phyloP scores from a whole-genome alignment of 2,329 filamentous ascomycete species.

The Ophiocordyceps camponoti-leonardi region DNA sequence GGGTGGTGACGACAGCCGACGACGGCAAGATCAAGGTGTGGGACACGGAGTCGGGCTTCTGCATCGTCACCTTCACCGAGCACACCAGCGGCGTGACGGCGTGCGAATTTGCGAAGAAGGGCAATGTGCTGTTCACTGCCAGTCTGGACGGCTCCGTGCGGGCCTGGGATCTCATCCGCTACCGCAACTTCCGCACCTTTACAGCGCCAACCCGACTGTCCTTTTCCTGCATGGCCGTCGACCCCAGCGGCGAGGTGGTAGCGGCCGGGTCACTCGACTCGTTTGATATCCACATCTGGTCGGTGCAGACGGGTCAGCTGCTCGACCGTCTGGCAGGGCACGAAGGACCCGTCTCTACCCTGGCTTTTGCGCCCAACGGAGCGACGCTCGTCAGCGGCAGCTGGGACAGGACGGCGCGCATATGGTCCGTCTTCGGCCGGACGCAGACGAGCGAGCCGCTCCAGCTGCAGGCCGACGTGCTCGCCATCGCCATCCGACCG shows the following conservation, averaged over 20 bases:
- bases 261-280: conserved; percentile 91
- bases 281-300: conserved; percentile 97
- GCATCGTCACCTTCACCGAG: conserved; percentile 94
- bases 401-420: conserved; percentile 88
- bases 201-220: conserved; percentile 82
- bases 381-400: conserved; percentile 74
- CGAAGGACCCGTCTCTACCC: conserved; percentile 77
- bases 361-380: conserved; percentile 81
- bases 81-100: conserved; percentile 88
- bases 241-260: conserved; percentile 89
- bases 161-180: conserved; percentile 91
- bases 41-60: conserved; percentile 94
- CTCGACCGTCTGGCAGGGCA: conserved; percentile 83
- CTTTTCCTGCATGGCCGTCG: conserved; percentile 90
- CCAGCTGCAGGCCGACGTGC: conserved; percentile 78
- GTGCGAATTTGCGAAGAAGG: conserved; percentile 87
- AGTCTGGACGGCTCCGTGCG: conserved; percentile 87
- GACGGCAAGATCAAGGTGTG: conserved; percentile 98
- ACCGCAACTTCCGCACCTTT: conserved; percentile 94
- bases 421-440: conserved; percentile 90
- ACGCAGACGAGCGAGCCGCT: conserved; percentile 92
- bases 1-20: conserved; percentile 83
- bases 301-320: conserved; percentile 89
- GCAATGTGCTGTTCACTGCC: conserved; percentile 88
- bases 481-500: conserved; percentile 72